Base-by-base conservation (phyloP, 2,329 filamentous ascomycete species). In the Cordyceps cateniannulata region DNA sequence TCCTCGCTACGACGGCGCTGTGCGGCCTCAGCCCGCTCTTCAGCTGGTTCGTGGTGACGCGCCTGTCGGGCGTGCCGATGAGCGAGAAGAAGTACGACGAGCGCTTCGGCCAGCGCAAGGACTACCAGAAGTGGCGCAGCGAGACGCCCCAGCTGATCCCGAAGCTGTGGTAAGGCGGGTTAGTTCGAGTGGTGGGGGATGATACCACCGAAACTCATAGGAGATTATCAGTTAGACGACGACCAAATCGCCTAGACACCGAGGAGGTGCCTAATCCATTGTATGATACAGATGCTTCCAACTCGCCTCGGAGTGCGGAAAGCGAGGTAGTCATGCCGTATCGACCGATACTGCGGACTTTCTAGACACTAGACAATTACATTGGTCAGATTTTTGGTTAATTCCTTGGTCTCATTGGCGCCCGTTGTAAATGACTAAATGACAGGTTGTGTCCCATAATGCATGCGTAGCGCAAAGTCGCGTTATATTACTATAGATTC, bases 1-100 rank as follows among this genome's bases (percentile, higher is more conserved):
- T 69, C 2, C 27, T 72, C 1, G 63, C 70, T 0, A 74, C 71
- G 1, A 57, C 73, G 44, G 67, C 75, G 0, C 71, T 86, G 70
- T 82, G 81, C 59, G 82, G 64, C 29, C 76, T 82, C 24, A 87
- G 85, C 71, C 87, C 87, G 10, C 82, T 81, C 0, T 89, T 90
- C 70, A 82, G 85, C 40, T 79, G 79, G 0, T 84, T 88, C 59
- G 70, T 90, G 67, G 70, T 90, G 60, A 73, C 85, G 44, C 85
- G 86, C 75, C 79, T 89, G 42, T 79, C 80, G 60, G 86, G 86
- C 7, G 78, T 89, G 27, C 85, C 86, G 5, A 65, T 89, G 71
- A 88, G 84, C 65, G 86, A 89, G 76, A 77, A 76, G 47, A 89
- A 89, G 74, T 89, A 90, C 67, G 85, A 89, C 70, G 79, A 83